A percentile compares a stretch with the other conserved stretches of the same genome.
Evolutionary conservation across 2,329 filamentous ascomycete species (phyloP).

Genomic region (Magnaporthiopsis incrustans): DNA sequence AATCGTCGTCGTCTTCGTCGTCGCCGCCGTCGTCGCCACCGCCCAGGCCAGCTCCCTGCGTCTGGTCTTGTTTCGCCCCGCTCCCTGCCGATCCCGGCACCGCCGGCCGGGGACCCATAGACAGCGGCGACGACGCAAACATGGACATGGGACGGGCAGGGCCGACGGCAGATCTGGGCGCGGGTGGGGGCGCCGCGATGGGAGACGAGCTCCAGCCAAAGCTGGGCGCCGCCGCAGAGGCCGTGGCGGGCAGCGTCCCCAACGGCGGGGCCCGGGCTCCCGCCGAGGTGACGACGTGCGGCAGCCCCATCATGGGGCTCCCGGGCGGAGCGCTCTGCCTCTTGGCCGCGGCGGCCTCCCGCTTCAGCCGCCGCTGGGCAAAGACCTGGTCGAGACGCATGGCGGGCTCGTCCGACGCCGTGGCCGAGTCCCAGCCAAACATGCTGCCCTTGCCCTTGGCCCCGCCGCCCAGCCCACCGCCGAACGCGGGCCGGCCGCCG

Average conservation of each 20-base stretch:
- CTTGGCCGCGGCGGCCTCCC: constrained; percentile 16
- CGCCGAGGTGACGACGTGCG: too few relatives aligned
- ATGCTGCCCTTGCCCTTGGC: constrained; percentile 38
- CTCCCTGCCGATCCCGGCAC: not conserved
- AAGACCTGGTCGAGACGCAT: constrained; percentile 37
- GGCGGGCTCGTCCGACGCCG: constrained; percentile 39
- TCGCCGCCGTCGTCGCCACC: constrained; percentile 18
- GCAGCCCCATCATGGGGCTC: too few relatives aligned
- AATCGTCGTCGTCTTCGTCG: constrained; percentile 40
- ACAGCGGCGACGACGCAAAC: not conserved
- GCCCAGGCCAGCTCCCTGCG: constrained; percentile 15
- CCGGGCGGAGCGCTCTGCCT: constrained; percentile 1
- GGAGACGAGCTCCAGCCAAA: constrained; percentile 3
- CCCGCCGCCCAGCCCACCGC: constrained; percentile 28
- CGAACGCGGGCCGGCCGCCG: constrained; percentile 36
- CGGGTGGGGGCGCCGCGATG: not conserved
- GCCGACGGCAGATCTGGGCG: not conserved
- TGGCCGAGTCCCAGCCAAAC: constrained; percentile 52
- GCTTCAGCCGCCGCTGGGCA: not conserved
- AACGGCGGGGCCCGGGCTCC: too few relatives aligned
- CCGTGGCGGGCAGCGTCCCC: not conserved
- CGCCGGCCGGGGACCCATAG: not conserved
- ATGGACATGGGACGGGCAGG: not conserved
- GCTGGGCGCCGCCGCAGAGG: not conserved
- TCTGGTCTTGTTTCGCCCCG: not conserved